Evolutionary conservation across 2,329 filamentous ascomycete species (phyloP).

Genomic region (Colletotrichum sp.): DNA sequence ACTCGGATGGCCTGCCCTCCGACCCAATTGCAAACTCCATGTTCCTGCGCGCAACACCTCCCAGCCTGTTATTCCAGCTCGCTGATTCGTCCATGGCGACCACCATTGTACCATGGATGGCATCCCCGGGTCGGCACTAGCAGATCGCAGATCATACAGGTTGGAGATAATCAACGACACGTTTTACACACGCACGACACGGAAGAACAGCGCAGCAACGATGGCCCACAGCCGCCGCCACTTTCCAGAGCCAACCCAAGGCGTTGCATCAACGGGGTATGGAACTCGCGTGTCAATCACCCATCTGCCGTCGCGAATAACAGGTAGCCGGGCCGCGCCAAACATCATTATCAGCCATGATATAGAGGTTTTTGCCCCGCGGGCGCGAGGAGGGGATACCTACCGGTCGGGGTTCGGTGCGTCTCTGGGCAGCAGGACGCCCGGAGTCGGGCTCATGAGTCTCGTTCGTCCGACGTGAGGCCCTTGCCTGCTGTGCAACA

Average conservation of each 20-base stretch:
- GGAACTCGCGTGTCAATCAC: neutral
- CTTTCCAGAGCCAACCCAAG: neutral
- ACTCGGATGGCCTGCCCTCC: neutral
- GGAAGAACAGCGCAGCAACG: neutral
- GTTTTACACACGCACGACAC: neutral
- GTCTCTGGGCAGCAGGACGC: neutral
- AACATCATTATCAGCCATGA: neutral
- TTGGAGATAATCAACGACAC: neutral
- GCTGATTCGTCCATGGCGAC: constrained; percentile 8
- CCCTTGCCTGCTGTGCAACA: neutral
- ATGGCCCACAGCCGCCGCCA: neutral
- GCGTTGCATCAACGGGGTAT: neutral
- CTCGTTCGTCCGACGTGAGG: constrained; percentile 10
- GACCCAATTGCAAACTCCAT: neutral
- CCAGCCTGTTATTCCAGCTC: neutral
- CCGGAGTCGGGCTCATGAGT: neutral
- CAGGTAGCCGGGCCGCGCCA: neutral
- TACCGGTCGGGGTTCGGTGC: neutral
- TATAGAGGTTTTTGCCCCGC: neutral
- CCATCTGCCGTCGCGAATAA: neutral
- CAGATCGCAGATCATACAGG: constrained; percentile 4
- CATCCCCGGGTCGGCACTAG: neutral
- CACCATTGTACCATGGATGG: neutral
- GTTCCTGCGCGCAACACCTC: constrained; percentile 4
- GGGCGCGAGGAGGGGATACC: neutral